Base-by-base conservation (phyloP, 768 basidiomycete genomes). In the Collybia sp. region DNA sequence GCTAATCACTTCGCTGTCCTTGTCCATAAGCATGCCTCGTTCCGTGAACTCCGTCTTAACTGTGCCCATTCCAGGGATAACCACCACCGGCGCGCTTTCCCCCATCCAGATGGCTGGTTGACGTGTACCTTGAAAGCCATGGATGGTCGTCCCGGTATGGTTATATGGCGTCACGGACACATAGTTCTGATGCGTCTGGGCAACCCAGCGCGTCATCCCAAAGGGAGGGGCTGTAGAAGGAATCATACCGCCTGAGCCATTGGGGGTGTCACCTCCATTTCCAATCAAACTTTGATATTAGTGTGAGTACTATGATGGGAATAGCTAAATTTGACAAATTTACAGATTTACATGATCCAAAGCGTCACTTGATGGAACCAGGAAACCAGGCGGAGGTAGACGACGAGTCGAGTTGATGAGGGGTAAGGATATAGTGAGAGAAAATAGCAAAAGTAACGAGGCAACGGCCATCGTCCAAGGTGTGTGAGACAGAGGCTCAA, bases 61-160 rank as follows among this genome's bases (percentile, higher is more conserved):
- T 8, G 55, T 35, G 18, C 48, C 49, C 3, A 45, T 39, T 11
- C 79, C 78, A 12, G 79, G 77, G 16, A 64, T 63, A 42, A 80
- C 60, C 12, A 68, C 59, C 9, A 72, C 71, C 45, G 70, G 68
- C 1, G 69, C 78, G 41, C 73, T 77, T 52, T 77, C 77, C 18
- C 75, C 80, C 81, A 83, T 82, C 81, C 80, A 82, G 25, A 83
- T 82, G 2, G 82, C 81, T 15, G 81, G 80, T 49, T 80, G 80
- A 47, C 81, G 81, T 0, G 81, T 82, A 12, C 77, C 82, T 38
- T 77, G 69, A 52, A 83, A 81, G 1, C 81, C 81, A 40, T 79
- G 74, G 11, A 82, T 71, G 3, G 47, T 45, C 9, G 51, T 50
- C 13, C 47, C 52, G 0, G 77, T 75, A 50, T 69, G 64, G 55